Percentiles rank a stretch among this genome's conserved stretches.
phyloP scores from a whole-genome alignment of 2,329 filamentous ascomycete species.

The Calonectria pauciramosa region DNA sequence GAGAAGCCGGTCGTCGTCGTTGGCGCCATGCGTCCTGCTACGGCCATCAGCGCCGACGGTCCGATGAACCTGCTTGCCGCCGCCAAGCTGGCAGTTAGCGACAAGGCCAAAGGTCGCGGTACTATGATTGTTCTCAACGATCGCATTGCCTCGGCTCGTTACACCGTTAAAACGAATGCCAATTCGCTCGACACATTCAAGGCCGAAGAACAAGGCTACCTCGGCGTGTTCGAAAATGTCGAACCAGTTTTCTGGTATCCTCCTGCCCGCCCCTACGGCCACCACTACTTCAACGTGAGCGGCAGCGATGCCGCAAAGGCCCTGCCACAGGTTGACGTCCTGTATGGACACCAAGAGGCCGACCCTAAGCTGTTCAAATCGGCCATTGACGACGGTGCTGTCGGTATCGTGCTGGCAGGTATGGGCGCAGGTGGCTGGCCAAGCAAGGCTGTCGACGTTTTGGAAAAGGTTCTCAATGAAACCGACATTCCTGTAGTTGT shows the following conservation, averaged over 20 bases:
- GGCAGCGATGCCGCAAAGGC: conserved; percentile 38
- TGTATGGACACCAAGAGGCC: conserved; percentile 67
- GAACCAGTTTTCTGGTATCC: conserved; percentile 72
- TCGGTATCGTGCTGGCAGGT: conserved; percentile 68
- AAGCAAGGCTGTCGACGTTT: conserved; percentile 50
- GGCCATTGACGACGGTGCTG: conserved; percentile 61
- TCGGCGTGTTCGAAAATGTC: conserved; percentile 70
- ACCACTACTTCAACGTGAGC: conserved; percentile 57
- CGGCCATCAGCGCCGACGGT: conserved; percentile 72
- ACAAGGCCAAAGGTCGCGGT: conserved; percentile 62
- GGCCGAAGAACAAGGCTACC: conserved; percentile 66
- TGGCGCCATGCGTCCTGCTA: conserved; percentile 74
- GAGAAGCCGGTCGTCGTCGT: conserved; percentile 71
- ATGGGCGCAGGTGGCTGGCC: conserved; percentile 67
- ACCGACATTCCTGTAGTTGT: conserved; percentile 62
- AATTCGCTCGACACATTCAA: conserved; percentile 74
- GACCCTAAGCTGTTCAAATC: conserved; percentile 60
- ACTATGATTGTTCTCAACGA: conserved; percentile 73
- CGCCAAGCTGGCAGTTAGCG: conserved; percentile 65
- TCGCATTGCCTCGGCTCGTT: conserved; percentile 68
- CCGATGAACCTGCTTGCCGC: conserved; percentile 72
- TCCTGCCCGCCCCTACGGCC: conserved; percentile 60
- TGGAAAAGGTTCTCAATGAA: conserved; percentile 58
- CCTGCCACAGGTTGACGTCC: conserved; percentile 68
- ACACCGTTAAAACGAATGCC: conserved; percentile 71